A percentile compares a stretch with the other conserved stretches of the same genome.
Conservation (phyloP, 208 protist species). For the Acanthamoeba culbertsoni region DNA sequence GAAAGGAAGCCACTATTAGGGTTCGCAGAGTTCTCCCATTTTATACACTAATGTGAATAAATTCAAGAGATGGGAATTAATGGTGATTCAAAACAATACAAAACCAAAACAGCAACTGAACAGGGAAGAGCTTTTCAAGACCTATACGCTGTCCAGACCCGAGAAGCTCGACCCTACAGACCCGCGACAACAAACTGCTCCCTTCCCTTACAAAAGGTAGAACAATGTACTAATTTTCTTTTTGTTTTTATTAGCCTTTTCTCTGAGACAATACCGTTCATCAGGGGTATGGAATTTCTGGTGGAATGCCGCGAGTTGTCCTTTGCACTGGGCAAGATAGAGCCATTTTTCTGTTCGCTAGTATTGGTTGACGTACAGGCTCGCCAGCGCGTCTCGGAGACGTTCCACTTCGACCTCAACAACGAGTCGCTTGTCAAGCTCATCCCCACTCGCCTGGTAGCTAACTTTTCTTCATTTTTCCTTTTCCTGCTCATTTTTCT, state of each 20-base stretch:
- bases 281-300: not conserved
- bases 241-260: not conserved
- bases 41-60: not conserved
- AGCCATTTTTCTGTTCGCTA: slow-evolving; percentile 57
- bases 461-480: not conserved
- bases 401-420: slow-evolving; percentile 58
- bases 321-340: slow-evolving; percentile 29
- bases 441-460: not conserved
- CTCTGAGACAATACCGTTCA: not conserved
- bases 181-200: not conserved
- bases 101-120: not conserved
- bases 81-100: too few relatives aligned
- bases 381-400: slow-evolving; percentile 26
- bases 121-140: not conserved
- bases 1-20: not conserved
- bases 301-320: slow-evolving; percentile 50
- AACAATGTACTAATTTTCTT: not conserved
- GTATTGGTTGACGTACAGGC: not conserved
- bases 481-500: not conserved
- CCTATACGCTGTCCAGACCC: not conserved
- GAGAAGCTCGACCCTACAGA: slow-evolving; percentile 7
- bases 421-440: not conserved
- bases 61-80: not conserved
- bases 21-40: not conserved
- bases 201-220: not conserved